These are phyloP conservation scores for Aspergillus saccharolyticus DNA, from an alignment of 495 filamentous ascomycete species.

Conservation along the genomic window DNA sequence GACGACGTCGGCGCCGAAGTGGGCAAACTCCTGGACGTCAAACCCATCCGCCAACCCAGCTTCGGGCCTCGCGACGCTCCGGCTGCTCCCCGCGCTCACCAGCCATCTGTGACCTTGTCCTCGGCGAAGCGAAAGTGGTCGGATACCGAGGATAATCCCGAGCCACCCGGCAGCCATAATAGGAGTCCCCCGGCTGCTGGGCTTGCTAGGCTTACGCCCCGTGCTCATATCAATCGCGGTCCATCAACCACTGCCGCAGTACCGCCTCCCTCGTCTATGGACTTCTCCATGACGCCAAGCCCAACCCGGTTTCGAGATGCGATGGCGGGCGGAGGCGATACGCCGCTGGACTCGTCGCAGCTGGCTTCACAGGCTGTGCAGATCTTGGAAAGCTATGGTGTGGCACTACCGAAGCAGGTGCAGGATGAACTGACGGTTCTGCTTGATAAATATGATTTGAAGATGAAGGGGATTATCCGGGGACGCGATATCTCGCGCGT, in stretches of 20 bases:
- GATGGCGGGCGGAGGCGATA: constrained; percentile 6
- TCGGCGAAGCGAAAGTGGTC: constrained; percentile 50
- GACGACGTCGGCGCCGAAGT: constrained; percentile 12
- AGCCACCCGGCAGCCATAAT: constrained; percentile 1
- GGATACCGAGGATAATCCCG: constrained; percentile 26
- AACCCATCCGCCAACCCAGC: constrained; percentile 19
- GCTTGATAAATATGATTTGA: constrained; percentile 53
- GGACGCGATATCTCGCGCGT: constrained; percentile 59
- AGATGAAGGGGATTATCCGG: constrained; percentile 50
- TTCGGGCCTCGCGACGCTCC: constrained; percentile 20
- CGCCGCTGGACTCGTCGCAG: constrained; percentile 35
- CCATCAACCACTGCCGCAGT: not conserved
- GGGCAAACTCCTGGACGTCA: constrained; percentile 4
- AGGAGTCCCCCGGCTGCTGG: constrained; percentile 12
- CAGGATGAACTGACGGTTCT: constrained; percentile 40
- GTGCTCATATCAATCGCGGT: not conserved
- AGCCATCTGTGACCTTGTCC: constrained; percentile 16
- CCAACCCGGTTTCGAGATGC: constrained; percentile 42
- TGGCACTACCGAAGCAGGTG: constrained; percentile 38
- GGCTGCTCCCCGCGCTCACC: not conserved
- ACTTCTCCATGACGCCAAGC: constrained; percentile 44
- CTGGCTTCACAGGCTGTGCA: constrained; percentile 47
- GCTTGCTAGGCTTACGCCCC: not conserved
- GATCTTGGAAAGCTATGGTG: constrained; percentile 45
- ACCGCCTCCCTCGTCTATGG: constrained; percentile 27